phyloP scores from a whole-genome alignment of 2,329 filamentous ascomycete genomes.

The Chrysoporthe austroafricana region DNA sequence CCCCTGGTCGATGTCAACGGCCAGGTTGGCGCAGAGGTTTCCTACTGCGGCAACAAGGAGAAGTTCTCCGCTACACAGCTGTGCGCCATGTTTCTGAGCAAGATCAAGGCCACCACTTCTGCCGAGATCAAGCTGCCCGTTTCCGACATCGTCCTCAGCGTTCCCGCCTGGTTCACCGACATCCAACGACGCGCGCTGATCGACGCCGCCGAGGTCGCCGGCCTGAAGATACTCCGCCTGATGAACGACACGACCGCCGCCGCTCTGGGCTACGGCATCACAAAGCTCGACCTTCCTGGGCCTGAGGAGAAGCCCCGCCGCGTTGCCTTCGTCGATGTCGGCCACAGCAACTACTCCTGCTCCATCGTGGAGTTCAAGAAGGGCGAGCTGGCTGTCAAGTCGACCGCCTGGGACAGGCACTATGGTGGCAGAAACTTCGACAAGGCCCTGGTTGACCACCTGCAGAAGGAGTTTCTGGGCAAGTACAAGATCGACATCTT shows the following conservation, averaged over 20 bases:
- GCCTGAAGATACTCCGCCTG: conserved; percentile 86
- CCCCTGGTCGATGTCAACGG: conserved; percentile 87
- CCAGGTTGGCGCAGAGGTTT: conserved; percentile 92
- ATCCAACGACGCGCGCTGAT: conserved; percentile 85
- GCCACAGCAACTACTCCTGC: conserved; percentile 93
- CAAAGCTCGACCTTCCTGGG: conserved; percentile 88
- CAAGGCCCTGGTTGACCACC: conserved; percentile 91
- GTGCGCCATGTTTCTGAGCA: conserved; percentile 92
- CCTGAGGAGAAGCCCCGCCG: conserved; percentile 90
- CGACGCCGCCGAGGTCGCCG: conserved; percentile 91
- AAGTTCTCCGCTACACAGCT: conserved; percentile 94
- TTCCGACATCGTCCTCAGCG: conserved; percentile 89
- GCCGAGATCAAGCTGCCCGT: conserved; percentile 89
- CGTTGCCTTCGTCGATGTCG: conserved; percentile 91
- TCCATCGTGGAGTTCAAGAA: conserved; percentile 97
- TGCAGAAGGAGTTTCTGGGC: conserved; percentile 93
- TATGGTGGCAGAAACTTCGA: conserved; percentile 98
- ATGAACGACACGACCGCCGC: conserved; percentile 99
- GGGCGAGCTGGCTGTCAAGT: conserved; percentile 92
- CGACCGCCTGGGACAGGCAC: conserved; percentile 91
- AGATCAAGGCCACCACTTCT: conserved; percentile 86
- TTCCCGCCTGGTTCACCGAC: conserved; percentile 97
- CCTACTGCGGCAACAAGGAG: conserved; percentile 92
- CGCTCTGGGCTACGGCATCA: conserved; percentile 95
- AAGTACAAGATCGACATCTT: conserved; percentile 98